Conservation (phyloP, 2,329 filamentous ascomycete species). For the Microdochium paspali region DNA sequence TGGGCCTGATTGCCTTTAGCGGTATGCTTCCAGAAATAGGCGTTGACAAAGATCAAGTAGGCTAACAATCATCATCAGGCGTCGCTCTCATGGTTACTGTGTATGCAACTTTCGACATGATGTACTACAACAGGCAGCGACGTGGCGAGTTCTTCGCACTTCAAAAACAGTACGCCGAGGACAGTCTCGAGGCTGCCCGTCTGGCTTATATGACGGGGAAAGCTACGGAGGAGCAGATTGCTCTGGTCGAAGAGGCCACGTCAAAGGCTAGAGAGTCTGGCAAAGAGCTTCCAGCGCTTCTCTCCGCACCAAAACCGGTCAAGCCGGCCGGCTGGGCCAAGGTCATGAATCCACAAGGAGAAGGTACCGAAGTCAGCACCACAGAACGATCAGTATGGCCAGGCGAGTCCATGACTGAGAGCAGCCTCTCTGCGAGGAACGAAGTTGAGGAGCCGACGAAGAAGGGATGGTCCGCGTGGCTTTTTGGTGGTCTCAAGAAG, state of each 20-base stretch:
- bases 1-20: constrained; percentile 45
- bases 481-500: constrained; percentile 27
- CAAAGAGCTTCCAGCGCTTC: constrained; percentile 39
- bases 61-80: constrained; percentile 22
- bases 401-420: constrained; percentile 12
- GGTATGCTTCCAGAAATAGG: constrained; percentile 27
- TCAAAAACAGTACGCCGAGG: constrained; percentile 42
- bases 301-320: constrained; percentile 28
- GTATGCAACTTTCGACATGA: constrained; percentile 54
- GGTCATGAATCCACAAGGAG: constrained; percentile 17
- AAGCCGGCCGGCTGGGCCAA: constrained; percentile 15
- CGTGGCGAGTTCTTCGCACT: constrained; percentile 48
- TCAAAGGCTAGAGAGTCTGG: constrained; percentile 33
- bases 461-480: constrained; percentile 22
- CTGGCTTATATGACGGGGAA: constrained; percentile 50
- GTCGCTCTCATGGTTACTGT: constrained; percentile 45
- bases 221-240: constrained; percentile 45
- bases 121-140: constrained; percentile 50
- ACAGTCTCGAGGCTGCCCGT: constrained; percentile 46
- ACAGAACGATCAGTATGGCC: constrained; percentile 14
- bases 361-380: constrained; percentile 7
- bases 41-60: not conserved
- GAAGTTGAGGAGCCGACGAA: constrained; percentile 9
- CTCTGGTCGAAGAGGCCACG: constrained; percentile 48
- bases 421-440: constrained; percentile 7